Percentiles rank a stretch among this genome's conserved stretches.
Evolutionary conservation across 306 rosid genomes (phyloP).

Genomic region (Cucumis hystrix): DNA sequence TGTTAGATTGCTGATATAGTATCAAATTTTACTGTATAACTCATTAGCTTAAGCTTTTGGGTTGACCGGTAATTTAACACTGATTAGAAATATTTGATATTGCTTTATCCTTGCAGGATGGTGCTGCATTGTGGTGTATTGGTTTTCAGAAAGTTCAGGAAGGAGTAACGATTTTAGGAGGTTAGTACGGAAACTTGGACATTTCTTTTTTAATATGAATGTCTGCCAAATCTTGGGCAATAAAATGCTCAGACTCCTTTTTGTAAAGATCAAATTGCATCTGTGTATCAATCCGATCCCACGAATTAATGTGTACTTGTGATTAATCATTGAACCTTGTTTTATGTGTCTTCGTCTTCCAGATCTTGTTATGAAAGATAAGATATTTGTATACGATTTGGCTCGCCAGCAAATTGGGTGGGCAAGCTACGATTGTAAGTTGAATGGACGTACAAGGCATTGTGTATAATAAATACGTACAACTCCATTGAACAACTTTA

Average conservation of each 20-base stretch:
- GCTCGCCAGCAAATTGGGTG: constrained; percentile 74
- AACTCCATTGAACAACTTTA: background rate
- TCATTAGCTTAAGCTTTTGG: no score
- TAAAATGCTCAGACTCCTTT: background rate
- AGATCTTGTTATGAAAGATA: constrained; percentile 84
- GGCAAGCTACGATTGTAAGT: constrained; percentile 82
- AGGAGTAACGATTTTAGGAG: constrained; percentile 84
- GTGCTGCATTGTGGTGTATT: constrained; percentile 70
- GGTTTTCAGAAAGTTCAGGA: constrained; percentile 73
- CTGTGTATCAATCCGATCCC: background rate
- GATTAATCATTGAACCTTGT: background rate
- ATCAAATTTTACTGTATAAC: no score
- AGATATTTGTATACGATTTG: constrained; percentile 71
- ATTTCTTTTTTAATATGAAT: background rate
- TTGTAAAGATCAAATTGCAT: background rate
- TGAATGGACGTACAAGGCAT: background rate
- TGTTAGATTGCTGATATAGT: no score
- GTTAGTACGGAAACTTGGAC: constrained; percentile 21
- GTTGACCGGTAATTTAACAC: background rate
- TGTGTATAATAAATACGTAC: background rate
- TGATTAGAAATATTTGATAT: background rate
- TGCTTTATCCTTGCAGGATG: constrained; percentile 30
- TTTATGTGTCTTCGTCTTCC: constrained; percentile 6
- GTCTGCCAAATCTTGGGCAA: background rate
- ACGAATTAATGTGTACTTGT: background rate